Conservation (phyloP, 257 asterid species). For the Agastache rugosa region DNA sequence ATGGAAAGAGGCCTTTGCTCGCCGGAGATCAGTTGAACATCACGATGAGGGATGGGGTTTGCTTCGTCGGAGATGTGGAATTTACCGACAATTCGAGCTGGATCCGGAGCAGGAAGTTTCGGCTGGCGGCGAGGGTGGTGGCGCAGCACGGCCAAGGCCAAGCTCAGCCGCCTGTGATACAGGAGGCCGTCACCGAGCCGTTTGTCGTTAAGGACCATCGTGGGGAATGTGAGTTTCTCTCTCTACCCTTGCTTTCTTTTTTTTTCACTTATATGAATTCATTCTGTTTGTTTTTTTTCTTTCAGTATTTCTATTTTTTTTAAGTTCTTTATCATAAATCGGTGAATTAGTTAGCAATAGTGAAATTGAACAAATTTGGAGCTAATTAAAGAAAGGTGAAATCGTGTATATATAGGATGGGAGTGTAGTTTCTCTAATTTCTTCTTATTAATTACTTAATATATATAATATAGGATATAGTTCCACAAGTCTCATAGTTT, state of each 20-base stretch:
- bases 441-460: too few relatives aligned
- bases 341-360: not conserved
- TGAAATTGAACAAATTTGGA: too few relatives aligned
- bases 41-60: constrained; percentile 57
- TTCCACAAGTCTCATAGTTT: too few relatives aligned
- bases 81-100: constrained; percentile 83
- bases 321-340: too few relatives aligned
- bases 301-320: not conserved
- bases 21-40: constrained; percentile 52
- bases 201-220: constrained; percentile 81
- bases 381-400: too few relatives aligned
- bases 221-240: constrained; percentile 66
- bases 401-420: too few relatives aligned
- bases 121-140: constrained; percentile 65
- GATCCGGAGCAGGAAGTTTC: constrained; percentile 67
- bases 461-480: too few relatives aligned
- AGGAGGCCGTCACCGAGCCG: constrained; percentile 65
- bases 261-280: not conserved
- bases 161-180: constrained; percentile 26
- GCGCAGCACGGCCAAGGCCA: constrained; percentile 5
- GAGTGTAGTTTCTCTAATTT: too few relatives aligned
- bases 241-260: not conserved
- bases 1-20: constrained; percentile 67
- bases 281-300: too few relatives aligned
- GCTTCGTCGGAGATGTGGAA: constrained; percentile 58